Percentiles rank a stretch among this genome's conserved stretches.
phyloP scores from a whole-genome alignment of 768 basidiomycete species.

The Tephrocybe sp. region DNA sequence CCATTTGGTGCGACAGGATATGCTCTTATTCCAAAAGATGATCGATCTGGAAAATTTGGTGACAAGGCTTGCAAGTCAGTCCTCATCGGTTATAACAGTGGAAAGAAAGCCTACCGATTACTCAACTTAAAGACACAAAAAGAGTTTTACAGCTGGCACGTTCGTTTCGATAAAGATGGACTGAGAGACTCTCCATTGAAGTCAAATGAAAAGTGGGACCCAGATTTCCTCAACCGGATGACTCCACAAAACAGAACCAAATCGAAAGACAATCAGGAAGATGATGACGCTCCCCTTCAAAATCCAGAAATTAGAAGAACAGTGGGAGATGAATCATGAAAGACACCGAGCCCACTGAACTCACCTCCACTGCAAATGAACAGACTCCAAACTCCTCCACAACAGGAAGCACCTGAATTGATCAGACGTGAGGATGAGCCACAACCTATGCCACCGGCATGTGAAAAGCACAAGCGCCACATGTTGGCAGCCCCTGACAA shows the following conservation, averaged over 20 bases:
- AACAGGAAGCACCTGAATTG: too few species aligned
- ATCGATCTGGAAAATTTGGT: neutral
- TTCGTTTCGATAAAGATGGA: neutral
- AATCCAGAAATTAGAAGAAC: neutral
- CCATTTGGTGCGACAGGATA: neutral
- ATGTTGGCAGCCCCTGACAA: neutral
- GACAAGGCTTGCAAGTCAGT: neutral
- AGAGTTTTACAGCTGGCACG: neutral
- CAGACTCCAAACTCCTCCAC: too few species aligned
- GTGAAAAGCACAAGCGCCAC: neutral
- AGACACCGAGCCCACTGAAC: too few species aligned
- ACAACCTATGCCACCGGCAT: neutral
- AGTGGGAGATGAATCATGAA: too few species aligned
- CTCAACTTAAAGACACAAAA: neutral
- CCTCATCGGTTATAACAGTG: neutral
- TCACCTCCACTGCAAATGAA: too few species aligned
- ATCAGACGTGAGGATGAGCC: neutral
- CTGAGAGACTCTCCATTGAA: neutral
- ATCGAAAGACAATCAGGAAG: neutral
- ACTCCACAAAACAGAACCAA: too few species aligned
- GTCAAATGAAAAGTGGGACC: neutral
- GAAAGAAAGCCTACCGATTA: neutral
- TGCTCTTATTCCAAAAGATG: neutral
- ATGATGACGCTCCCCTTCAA: neutral
- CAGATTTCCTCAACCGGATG: neutral